Percentiles rank a stretch among this genome's conserved stretches.
phyloP scores from a whole-genome alignment of 371 early-diverging fungal species.

The Mucor plumbeus region DNA sequence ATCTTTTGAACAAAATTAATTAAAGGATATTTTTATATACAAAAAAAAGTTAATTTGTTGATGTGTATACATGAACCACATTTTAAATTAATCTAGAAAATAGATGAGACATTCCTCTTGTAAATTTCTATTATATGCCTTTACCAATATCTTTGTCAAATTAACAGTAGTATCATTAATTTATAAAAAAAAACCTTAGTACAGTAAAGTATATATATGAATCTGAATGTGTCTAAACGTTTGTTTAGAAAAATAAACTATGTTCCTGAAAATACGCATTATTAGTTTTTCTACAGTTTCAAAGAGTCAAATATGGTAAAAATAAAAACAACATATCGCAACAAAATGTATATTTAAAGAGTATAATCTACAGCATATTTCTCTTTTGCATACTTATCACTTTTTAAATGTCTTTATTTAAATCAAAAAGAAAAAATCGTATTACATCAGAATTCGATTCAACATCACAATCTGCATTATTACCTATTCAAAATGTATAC shows the following conservation, averaged over 20 bases:
- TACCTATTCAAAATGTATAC: constrained; percentile 11
- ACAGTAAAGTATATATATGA: no score
- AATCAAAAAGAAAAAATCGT: neutral
- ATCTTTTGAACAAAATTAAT: neutral
- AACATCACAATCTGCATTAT: neutral
- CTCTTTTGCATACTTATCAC: neutral
- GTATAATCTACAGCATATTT: neutral
- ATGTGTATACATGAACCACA: neutral
- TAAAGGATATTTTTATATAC: neutral
- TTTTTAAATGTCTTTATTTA: constrained; percentile 7
- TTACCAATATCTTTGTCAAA: no score
- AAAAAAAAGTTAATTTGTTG: neutral
- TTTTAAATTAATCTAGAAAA: constrained; percentile 4
- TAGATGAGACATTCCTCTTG: neutral
- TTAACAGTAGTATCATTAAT: no score
- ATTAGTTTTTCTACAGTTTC: no score
- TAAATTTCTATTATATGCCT: neutral
- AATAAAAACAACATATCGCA: constrained; percentile 4
- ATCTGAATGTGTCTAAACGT: neutral
- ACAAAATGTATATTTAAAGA: neutral
- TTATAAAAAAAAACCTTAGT: no score
- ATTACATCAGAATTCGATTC: constrained; percentile 5
- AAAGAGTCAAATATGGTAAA: neutral
- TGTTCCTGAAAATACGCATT: no score
- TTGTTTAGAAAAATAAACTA: neutral